Base-by-base conservation (phyloP, 805 yeast genomes). In the Kodamaea nitidulidarum region DNA sequence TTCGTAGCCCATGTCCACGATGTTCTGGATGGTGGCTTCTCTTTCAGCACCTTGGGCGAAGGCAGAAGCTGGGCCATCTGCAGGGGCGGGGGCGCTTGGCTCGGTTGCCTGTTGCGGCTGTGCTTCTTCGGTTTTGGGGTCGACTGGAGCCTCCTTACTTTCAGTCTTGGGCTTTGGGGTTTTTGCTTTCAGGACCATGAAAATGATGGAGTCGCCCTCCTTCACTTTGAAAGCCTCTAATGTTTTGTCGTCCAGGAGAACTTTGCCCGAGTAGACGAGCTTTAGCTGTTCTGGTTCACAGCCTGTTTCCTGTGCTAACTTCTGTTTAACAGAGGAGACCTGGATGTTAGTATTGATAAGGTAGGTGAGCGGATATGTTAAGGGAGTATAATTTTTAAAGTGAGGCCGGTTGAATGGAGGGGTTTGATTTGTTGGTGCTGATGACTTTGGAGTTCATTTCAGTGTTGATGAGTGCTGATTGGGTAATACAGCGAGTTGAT, bases 1-100 rank as follows among this genome's bases (percentile, higher is more conserved):
- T 37, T 84, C 87, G 57, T 88, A 93, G 7, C 98, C 98, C 97
- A 93, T 88, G 50, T 87, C 97, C 80, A 88, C 77, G 60, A 93
- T 88, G 56, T 83, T 83, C 43, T 71, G 73, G 42, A 91, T 76
- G 24, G 95, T 86, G 21, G 81, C 76, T 52, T 85, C 88, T 50
- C 96, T 76, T 44, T 81, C 81, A 28, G 75, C 60, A 9, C 97
- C 97, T 22, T 79, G 77, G 15, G 95, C 85, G 57, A 84, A 82
- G 2, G 81, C 79, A 3, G 84, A 75, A 8, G 51, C 48, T 17
- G 67, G 70, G 8, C 24, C 41, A 4, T 31, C 31, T 5, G 44
- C 22, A n/a, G 36, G 32, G 4, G 48, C 32, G 10, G 63, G 40
- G n/a, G 51, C 44, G 3, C 60, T 4, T 25, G 28, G 41, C 15